Evolutionary conservation across 164 flowering plant genomes (phyloP), one percentile per base, ranked within the genome.

Genomic region (Vitis rotundifolia): DNA sequence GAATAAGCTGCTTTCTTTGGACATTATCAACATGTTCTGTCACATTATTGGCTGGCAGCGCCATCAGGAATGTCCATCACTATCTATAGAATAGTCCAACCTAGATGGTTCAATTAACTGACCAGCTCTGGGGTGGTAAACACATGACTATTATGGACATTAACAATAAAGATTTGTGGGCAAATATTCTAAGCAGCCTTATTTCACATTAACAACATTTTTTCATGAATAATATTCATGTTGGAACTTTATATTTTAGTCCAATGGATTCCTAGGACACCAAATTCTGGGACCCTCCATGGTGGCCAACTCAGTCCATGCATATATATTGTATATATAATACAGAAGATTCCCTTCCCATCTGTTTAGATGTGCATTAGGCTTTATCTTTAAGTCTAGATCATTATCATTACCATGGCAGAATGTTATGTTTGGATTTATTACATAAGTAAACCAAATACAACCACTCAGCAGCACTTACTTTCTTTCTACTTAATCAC

Each of bases 191-290:
- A 59, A 26, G 2, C 6, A 26, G 13, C 31, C 28, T 26, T 59
- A 10, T 22, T 18, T 58, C 7, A 58, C 26, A 5, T 3, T 11
- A 59, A 22, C 26, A 2, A 28, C 28, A 11, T 15, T 18, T 48
- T 37, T 18, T 63, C 50, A 64, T 26, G 28, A 22, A 55, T 64
- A 50, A 50, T 64, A 51, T 47, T 18, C 52, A 6, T 7, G 10
- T 48, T 63, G 47, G n/a, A 26, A 19, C 31, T 22, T 50, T 31
- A 19, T 49, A 28, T 49, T 16, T 37, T 1, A 58, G 44, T 57
- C n/a, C 56, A 55, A 55, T 28, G 26, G 64, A 59, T 68, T 68
- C 57, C 26, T 60, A 51, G 52, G 51, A 13, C 51, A 56, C 61
- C 37, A n/a, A 14, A 51, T n/a, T 15, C 11, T 12, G 64, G 56